Conservation (phyloP, 805 yeast genomes). For the Starmerella sirachaensis region DNA sequence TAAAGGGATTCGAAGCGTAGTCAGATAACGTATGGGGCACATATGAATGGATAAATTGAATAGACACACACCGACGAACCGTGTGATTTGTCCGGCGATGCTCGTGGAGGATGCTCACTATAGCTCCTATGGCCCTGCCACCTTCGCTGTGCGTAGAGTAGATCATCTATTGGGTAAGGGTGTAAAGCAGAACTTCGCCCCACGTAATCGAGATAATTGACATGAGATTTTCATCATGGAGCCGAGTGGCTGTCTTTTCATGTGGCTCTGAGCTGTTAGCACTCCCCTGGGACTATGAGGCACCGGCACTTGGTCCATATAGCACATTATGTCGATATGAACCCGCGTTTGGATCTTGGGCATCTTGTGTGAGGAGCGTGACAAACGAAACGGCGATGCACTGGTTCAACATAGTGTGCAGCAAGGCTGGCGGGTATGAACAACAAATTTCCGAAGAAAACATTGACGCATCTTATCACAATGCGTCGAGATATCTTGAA, state of each 20-base stretch:
- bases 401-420: constrained; percentile 10
- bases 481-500: constrained; percentile 8
- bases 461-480: background rate
- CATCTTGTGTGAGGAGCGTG: constrained; percentile 10
- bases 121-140: too few relatives aligned
- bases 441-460: constrained; percentile 1
- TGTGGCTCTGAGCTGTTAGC: constrained; percentile 13
- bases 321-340: constrained; percentile 11
- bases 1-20: too few relatives aligned
- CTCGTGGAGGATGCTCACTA: too few relatives aligned
- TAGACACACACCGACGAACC: too few relatives aligned
- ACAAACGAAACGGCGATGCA: constrained; percentile 3
- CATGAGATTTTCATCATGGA: constrained; percentile 16
- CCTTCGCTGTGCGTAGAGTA: too few relatives aligned
- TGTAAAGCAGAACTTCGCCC: too few relatives aligned
- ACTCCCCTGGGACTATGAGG: constrained; percentile 12
- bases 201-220: constrained; percentile 7
- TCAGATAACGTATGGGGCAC: too few relatives aligned
- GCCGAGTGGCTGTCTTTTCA: constrained; percentile 14
- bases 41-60: too few relatives aligned
- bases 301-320: constrained; percentile 9
- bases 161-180: too few relatives aligned
- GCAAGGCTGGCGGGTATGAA: constrained; percentile 10
- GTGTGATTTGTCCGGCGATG: too few relatives aligned
- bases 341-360: constrained; percentile 19